Base-by-base conservation (phyloP, 768 basidiomycete species). In the Gymnopilus junonius region DNA sequence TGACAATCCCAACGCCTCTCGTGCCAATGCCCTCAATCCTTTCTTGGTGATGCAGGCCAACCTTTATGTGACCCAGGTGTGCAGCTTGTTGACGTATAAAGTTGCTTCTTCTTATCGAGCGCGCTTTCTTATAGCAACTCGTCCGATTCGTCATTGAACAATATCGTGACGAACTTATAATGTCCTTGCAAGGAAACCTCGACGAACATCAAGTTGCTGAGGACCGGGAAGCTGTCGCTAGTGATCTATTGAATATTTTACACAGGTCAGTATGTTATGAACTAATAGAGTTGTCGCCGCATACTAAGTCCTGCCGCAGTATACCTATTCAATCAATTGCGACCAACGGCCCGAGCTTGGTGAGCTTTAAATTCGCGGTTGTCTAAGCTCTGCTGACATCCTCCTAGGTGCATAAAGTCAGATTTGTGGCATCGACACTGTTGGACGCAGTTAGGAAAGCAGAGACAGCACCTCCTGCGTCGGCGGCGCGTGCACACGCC, bases 261-360 rank as follows among this genome's bases (percentile, higher is more conserved):
- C 93, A 94, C 69, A 91, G 88, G 91, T 89, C 63, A 67, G 75
- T 62, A 31, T 55, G 21, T 32, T 51, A 34, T 27, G 39, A 53
- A n/a, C n/a, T n/a, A 58, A 40, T 54, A 32, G 32, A 50, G 57
- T 43, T 35, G 62, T 70, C 31, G 64, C 15, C 27, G 25, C 54
- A 32, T 46, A 40, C 61, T 34, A 64, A 61, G 48, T n/a, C 40
- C 40, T 34, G 34, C 58, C 42, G 64, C 66, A 94, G 91, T 70
- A 95, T 96, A 67, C 95, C 95, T 17, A 95, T 96, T 58, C 93
- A 95, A 74, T 93, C 93, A 32, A 95, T 96, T 69, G 94, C 94
- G 34, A 92, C 90, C 53, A 95, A 92, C 70, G 92, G 92, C 4
- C 92, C 92, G 5, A 92, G 91, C 59, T 77, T 93, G 80, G 91